Percentiles rank a stretch among this genome's conserved stretches.
phyloP scores from a whole-genome alignment of 2,329 filamentous ascomycete species.

The Aspergillus flavus region DNA sequence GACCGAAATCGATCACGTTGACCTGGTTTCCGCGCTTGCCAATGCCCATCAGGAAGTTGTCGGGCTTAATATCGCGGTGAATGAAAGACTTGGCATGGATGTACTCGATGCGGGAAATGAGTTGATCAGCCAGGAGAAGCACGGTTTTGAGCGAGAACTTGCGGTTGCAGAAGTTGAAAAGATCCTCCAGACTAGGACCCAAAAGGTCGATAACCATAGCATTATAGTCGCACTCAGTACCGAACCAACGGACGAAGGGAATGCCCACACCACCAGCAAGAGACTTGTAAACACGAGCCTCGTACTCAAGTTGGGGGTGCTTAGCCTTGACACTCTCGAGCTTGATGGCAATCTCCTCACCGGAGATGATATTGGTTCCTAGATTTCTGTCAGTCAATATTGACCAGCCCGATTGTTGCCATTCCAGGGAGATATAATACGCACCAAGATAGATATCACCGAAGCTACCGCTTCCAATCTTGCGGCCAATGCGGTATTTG shows the following conservation, averaged over 20 bases:
- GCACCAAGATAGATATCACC: slow-evolving; percentile 93
- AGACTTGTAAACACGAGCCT: slow-evolving; percentile 84
- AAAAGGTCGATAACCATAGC: slow-evolving; percentile 98
- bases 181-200: slow-evolving; percentile 90
- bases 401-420: neutral
- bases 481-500: slow-evolving; percentile 98
- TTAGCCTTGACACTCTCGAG: slow-evolving; percentile 99
- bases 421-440: slow-evolving; percentile 25
- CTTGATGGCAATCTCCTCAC: slow-evolving; percentile 99
- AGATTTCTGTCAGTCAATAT: slow-evolving; percentile 16
- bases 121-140: slow-evolving; percentile 90
- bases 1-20: slow-evolving; percentile 98
- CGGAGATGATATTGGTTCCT: slow-evolving; percentile 99
- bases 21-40: slow-evolving; percentile 99
- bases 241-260: slow-evolving; percentile 98
- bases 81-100: slow-evolving; percentile 99
- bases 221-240: slow-evolving; percentile 99
- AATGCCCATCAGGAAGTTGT: slow-evolving; percentile 99
- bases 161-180: slow-evolving; percentile 99
- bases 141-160: slow-evolving; percentile 99
- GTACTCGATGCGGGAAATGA: slow-evolving; percentile 99
- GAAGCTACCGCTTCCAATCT: slow-evolving; percentile 97
- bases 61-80: slow-evolving; percentile 99
- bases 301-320: slow-evolving; percentile 98
- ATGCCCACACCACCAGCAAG: slow-evolving; percentile 97